These are phyloP conservation scores for Eragrostis curvula DNA, from an alignment of 176 grass and related monocot genomes.

Conservation along the genomic window DNA sequence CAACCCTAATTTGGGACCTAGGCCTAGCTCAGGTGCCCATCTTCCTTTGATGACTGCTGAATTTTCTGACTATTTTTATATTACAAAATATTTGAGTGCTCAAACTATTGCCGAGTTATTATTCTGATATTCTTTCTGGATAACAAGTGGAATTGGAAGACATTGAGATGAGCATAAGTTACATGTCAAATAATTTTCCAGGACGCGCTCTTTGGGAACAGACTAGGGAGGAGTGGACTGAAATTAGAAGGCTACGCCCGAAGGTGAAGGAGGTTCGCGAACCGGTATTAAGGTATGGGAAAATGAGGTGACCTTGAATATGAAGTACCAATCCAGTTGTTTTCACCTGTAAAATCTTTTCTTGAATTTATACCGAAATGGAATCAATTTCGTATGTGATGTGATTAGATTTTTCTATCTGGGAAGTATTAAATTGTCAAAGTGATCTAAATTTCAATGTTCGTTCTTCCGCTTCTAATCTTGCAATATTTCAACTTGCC, in stretches of 20 bases:
- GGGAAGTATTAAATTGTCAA: too few species aligned
- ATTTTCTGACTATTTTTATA: neutral
- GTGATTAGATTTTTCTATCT: neutral
- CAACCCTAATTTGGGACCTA: neutral
- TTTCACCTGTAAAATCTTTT: conserved; percentile 11
- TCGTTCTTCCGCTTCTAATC: too few species aligned
- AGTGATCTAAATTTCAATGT: too few species aligned
- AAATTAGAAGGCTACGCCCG: conserved; percentile 36
- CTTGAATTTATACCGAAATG: neutral
- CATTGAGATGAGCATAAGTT: neutral
- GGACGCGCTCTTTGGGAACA: conserved; percentile 56
- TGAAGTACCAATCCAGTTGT: conserved; percentile 1
- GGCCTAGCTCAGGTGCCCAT: too few species aligned
- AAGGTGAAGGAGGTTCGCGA: conserved; percentile 46
- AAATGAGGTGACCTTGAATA: neutral
- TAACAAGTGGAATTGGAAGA: conserved; percentile 4
- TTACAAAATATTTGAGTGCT: neutral
- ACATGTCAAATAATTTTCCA: conserved; percentile 24
- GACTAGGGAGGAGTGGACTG: conserved; percentile 59
- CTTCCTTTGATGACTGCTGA: neutral
- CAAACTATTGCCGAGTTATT: neutral
- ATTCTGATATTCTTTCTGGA: conserved; percentile 9
- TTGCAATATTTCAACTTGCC: too few species aligned
- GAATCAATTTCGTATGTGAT: conserved; percentile 11
- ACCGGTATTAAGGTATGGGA: conserved; percentile 56